Evolutionary conservation across 768 basidiomycete genomes (phyloP), one percentile per base, ranked within the genome.

Genomic region (Chalciporus chontae): DNA sequence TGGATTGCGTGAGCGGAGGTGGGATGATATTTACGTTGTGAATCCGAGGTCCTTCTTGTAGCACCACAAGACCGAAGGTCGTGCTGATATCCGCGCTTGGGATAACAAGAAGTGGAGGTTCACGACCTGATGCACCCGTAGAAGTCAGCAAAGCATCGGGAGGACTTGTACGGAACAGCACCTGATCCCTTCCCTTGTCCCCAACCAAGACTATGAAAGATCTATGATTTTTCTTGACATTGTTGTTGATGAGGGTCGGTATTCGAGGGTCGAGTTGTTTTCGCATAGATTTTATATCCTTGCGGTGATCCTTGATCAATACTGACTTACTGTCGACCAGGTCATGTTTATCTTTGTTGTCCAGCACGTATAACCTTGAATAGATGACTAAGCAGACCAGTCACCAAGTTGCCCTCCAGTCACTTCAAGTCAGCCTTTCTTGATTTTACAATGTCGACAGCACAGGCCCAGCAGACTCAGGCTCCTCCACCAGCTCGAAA

Each of bases 31-130:
- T 56, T 58, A 87, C 90, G 81, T 94, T 8, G 93, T 94, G 63
- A 99, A 99, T 0, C 94, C 95, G 0, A 99, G 77, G 34, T 98
- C 94, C 66, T 97, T 98, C 73, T 96, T 98, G 77, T 99, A 99
- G 60, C 94, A 96, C 96, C 96, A 99, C 53, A 98, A 71, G 2
- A 96, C 94, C 7, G 87, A 90, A 2, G 93, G 93, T 14, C 93
- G 77, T 4, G 91, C 87, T 18, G 90, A 93, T 2, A 93, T 84
- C 47, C 88, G 79, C 13, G 89, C 88, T 73, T 97, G 94, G 0
- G 93, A 93, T 15, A 99, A 80, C 40, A 99, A 67, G 68, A 90
- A 98, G 69, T 99, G 95, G 24, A 99, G 76, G 67, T 98, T 98
- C 47, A 97, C 94, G 44, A 95, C 82, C 84, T 93, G 60, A 50